These are phyloP conservation scores for Nicotiana knightiana DNA, from an alignment of 257 asterid genomes.

Conservation along the genomic window DNA sequence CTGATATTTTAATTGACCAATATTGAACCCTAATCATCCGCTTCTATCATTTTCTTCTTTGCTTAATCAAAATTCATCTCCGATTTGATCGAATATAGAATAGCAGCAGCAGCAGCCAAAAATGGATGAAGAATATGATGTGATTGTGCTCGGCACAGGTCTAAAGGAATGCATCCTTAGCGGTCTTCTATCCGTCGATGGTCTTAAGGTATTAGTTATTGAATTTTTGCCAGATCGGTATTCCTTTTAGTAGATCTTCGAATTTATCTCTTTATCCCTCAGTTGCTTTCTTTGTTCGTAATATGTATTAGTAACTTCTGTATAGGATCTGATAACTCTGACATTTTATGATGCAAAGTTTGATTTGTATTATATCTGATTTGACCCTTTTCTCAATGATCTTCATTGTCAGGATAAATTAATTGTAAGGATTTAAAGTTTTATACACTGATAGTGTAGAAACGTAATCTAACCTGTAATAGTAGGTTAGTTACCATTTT, in stretches of 20 bases:
- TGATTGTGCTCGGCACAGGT: conserved; percentile 88
- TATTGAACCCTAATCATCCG: conserved; percentile 6
- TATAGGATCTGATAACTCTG: background rate
- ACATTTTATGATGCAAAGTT: background rate
- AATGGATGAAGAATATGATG: conserved; percentile 95
- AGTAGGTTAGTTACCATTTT: too few relatives aligned
- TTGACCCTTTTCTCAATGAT: background rate
- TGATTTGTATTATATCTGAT: background rate
- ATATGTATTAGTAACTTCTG: background rate
- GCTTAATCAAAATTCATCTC: background rate
- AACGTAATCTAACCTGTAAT: too few relatives aligned
- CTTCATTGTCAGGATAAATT: background rate
- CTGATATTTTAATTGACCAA: background rate
- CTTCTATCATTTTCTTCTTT: background rate
- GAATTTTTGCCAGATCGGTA: background rate
- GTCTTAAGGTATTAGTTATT: conserved; percentile 50
- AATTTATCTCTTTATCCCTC: background rate
- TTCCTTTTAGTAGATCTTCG: background rate
- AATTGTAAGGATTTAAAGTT: background rate
- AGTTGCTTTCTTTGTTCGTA: background rate
- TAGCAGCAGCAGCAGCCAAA: background rate
- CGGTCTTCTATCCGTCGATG: conserved; percentile 90
- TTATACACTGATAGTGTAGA: too few relatives aligned
- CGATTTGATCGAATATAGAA: background rate
- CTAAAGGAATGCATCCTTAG: conserved; percentile 92